Percentiles rank a stretch among this genome's conserved stretches.
These are phyloP conservation scores for Didymellaceae sp. DNA, from an alignment of 2,329 filamentous ascomycete species.

Conservation along the genomic window DNA sequence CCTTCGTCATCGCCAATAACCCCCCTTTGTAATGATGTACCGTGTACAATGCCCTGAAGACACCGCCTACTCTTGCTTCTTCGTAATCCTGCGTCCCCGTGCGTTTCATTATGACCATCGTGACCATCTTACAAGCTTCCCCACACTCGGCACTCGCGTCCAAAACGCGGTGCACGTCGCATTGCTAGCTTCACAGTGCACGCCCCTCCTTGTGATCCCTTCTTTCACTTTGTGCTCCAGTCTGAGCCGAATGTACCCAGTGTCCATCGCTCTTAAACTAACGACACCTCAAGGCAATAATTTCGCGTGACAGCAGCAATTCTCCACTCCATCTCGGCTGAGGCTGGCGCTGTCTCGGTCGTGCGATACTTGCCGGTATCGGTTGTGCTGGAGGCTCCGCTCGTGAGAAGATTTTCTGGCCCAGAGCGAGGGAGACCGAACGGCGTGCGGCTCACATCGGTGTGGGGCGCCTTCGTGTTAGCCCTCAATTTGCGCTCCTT, in stretches of 20 bases:
- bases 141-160: conserved; percentile 9
- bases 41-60: not conserved
- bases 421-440: conserved; percentile 18
- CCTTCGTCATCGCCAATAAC: conserved; percentile 1
- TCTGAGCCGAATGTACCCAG: conserved; percentile 18
- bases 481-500: too few relatives aligned
- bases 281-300: conserved; percentile 8
- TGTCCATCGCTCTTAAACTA: conserved; percentile 15
- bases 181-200: conserved; percentile 9
- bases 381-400: conserved; percentile 4
- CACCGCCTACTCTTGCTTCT: not conserved
- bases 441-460: conserved; percentile 15
- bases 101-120: conserved; percentile 13
- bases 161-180: conserved; percentile 9
- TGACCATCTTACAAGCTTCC: conserved; percentile 14
- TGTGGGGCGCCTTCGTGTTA: conserved; percentile 1
- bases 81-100: not conserved
- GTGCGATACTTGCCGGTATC: conserved; percentile 14
- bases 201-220: not conserved
- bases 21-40: not conserved
- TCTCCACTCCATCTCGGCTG: conserved; percentile 16
- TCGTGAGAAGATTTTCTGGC: conserved; percentile 8
- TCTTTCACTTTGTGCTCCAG: not conserved
- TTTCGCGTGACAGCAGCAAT: conserved; percentile 15
- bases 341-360: conserved; percentile 11